Conservation (phyloP, 768 basidiomycete genomes). For the Naganishia antarctica region DNA sequence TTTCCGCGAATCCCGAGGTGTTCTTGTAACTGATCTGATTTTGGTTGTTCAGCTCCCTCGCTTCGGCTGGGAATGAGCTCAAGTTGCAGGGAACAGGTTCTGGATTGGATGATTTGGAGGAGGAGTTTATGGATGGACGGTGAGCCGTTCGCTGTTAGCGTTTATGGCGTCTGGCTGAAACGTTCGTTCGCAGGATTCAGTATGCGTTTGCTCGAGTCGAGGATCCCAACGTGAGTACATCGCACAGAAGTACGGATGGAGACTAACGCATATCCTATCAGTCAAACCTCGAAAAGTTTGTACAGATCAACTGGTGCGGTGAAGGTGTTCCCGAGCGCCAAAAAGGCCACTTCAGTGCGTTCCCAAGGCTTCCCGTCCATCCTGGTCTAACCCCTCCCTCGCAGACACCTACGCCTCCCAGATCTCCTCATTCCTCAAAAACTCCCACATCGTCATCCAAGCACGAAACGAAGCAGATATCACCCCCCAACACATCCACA, state of each 20-base stretch:
- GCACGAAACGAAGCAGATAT: slow-evolving; percentile 58
- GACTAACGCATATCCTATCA: no score
- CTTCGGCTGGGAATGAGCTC: slow-evolving; percentile 64
- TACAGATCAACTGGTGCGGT: slow-evolving; percentile 95
- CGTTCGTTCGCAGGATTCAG: slow-evolving; percentile 63
- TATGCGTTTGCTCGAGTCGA: slow-evolving; percentile 82
- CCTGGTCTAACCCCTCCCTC: not conserved
- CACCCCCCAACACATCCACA: slow-evolving; percentile 70
- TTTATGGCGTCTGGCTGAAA: slow-evolving; percentile 6
- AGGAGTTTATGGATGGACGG: slow-evolving; percentile 93
- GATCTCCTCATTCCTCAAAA: slow-evolving; percentile 69
- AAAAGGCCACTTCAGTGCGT: slow-evolving; percentile 77
- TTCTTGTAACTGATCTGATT: not conserved
- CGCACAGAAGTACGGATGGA: no score
- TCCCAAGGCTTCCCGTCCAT: not conserved
- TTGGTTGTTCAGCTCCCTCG: slow-evolving; percentile 19
- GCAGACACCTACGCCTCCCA: slow-evolving; percentile 70
- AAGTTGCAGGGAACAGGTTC: slow-evolving; percentile 80
- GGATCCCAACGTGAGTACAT: slow-evolving; percentile 71
- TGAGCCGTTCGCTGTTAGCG: slow-evolving; percentile 46
- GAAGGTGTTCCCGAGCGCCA: slow-evolving; percentile 88
- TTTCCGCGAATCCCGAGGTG: no score
- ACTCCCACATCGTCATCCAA: slow-evolving; percentile 53
- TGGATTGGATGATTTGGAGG: slow-evolving; percentile 82
- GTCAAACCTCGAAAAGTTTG: slow-evolving; percentile 81